Conservation (phyloP, 1,284 basidiomycete species). For the Rhodotorula glutinis region DNA sequence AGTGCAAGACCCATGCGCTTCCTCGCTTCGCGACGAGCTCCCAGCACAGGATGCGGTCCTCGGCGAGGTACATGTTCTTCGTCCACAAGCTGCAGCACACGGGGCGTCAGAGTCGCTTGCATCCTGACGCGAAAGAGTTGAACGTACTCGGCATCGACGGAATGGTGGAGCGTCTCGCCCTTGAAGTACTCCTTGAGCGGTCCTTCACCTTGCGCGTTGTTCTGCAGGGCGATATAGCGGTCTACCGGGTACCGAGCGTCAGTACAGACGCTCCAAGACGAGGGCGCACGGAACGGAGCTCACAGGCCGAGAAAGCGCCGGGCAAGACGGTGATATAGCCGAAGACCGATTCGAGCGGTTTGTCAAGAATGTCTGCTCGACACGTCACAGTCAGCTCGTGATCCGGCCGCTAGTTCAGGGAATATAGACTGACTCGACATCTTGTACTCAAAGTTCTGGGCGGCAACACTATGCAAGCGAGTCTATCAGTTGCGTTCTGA, state of each 20-base stretch:
- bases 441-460: slow-evolving; percentile 72
- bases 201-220: slow-evolving; percentile 75
- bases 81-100: slow-evolving; percentile 51
- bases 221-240: slow-evolving; percentile 79
- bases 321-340: slow-evolving; percentile 80
- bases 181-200: slow-evolving; percentile 60
- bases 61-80: slow-evolving; percentile 89
- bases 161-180: slow-evolving; percentile 71
- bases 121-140: neutral
- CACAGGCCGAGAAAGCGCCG: slow-evolving; percentile 56
- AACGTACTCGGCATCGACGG: slow-evolving; percentile 27
- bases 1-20: slow-evolving; percentile 83
- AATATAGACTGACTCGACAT: slow-evolving; percentile 18
- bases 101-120: neutral
- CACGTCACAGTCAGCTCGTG: too few relatives aligned
- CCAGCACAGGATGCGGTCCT: slow-evolving; percentile 75
- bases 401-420: too few relatives aligned
- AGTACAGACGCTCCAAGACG: neutral
- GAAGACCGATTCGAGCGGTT: slow-evolving; percentile 66
- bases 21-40: slow-evolving; percentile 85
- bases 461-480: slow-evolving; percentile 56
- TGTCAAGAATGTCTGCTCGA: slow-evolving; percentile 56
- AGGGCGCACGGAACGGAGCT: slow-evolving; percentile 55
- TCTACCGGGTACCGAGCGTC: slow-evolving; percentile 20
- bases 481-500: neutral